Conservation (phyloP, 2,329 filamentous ascomycete species). For the Arthrobotrys iridis region DNA sequence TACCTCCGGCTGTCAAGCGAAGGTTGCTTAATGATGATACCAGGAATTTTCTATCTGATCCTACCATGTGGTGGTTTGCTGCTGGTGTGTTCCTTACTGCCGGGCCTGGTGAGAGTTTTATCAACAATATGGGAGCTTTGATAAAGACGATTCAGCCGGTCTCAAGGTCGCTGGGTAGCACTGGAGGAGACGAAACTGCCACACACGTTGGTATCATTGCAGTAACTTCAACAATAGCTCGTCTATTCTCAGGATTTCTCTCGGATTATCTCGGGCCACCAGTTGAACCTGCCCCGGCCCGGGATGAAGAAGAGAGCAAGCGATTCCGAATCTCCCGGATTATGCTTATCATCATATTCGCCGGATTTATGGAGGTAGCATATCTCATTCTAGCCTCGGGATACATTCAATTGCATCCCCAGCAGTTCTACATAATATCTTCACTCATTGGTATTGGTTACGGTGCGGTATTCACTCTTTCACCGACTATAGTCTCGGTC, state of each 20-base stretch:
- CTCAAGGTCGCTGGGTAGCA: constrained; percentile 65
- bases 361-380: constrained; percentile 76
- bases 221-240: constrained; percentile 86
- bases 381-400: constrained; percentile 82
- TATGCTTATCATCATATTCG: constrained; percentile 79
- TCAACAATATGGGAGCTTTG: constrained; percentile 95
- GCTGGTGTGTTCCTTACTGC: constrained; percentile 91
- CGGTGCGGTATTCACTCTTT: constrained; percentile 87
- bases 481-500: constrained; percentile 91
- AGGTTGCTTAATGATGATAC: constrained; percentile 94
- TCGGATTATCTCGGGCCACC: constrained; percentile 84
- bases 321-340: constrained; percentile 74
- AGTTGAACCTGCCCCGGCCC: constrained; percentile 61
- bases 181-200: constrained; percentile 68
- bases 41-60: constrained; percentile 81
- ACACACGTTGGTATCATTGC: constrained; percentile 95
- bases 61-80: constrained; percentile 95
- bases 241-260: constrained; percentile 86
- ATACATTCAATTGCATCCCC: constrained; percentile 75
- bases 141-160: constrained; percentile 81
- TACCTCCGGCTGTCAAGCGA: constrained; percentile 73
- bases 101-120: constrained; percentile 95
- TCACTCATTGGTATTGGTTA: constrained; percentile 88
- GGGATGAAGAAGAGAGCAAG: constrained; percentile 60
- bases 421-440: constrained; percentile 86